Conservation (phyloP, 1,139 yeast genomes). For the Entelexis sorbosivorans region DNA sequence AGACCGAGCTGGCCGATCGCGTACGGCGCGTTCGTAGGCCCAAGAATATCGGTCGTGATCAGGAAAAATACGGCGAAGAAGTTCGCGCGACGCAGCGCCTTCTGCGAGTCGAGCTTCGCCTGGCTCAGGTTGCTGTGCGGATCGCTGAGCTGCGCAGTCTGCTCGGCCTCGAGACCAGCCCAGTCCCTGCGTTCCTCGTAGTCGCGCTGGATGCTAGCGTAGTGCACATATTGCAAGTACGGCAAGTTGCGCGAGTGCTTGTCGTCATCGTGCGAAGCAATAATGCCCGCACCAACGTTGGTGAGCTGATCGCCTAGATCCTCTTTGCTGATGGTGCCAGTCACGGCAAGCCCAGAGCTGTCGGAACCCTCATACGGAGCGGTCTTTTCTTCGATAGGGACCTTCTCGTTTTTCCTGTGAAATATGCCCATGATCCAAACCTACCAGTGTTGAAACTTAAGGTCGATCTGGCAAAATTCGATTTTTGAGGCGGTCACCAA, state of each 20-base stretch:
- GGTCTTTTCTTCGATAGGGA: not conserved
- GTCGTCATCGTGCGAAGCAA: slow-evolving; percentile 18
- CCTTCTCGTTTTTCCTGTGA: not conserved
- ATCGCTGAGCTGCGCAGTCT: slow-evolving; percentile 17
- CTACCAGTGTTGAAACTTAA: not conserved
- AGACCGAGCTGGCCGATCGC: slow-evolving; percentile 37
- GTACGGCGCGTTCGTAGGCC: slow-evolving; percentile 39
- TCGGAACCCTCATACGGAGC: not conserved
- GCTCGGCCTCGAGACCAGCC: slow-evolving; percentile 20
- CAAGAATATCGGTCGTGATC: slow-evolving; percentile 40
- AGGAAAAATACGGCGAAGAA: slow-evolving; percentile 36
- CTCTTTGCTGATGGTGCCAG: slow-evolving; percentile 31
- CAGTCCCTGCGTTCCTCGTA: slow-evolving; percentile 22
- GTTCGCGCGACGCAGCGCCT: slow-evolving; percentile 30
- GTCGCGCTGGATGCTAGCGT: slow-evolving; percentile 29
- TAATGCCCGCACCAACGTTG: slow-evolving; percentile 14
- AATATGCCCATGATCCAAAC: not conserved
- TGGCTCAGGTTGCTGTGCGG: slow-evolving; percentile 19
- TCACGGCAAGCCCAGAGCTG: not conserved
- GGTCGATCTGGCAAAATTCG: not conserved
- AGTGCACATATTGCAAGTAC: slow-evolving; percentile 28
- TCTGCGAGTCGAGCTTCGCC: slow-evolving; percentile 26
- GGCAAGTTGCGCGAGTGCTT: slow-evolving; percentile 26
- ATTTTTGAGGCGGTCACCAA: not conserved
- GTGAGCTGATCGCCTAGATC: slow-evolving; percentile 8